A percentile compares a stretch with the other conserved stretches of the same genome.
Evolutionary conservation across 306 rosid species (phyloP).

Genomic region (Rubus idaeus): DNA sequence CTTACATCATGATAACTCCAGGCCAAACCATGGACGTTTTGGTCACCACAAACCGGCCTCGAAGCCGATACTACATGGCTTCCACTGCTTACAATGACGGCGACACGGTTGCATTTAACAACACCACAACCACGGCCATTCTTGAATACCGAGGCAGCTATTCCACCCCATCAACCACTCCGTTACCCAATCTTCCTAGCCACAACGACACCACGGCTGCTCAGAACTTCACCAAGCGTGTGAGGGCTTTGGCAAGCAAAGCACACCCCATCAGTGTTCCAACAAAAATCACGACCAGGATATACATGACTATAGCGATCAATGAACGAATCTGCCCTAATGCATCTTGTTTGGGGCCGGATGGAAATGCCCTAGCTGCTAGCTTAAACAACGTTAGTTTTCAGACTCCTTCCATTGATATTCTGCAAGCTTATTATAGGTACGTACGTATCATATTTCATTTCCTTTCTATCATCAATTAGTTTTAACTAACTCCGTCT

Average conservation of each 20-base stretch:
- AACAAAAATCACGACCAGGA: constrained; percentile 4
- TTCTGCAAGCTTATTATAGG: constrained; percentile 40
- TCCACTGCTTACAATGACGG: constrained; percentile 30
- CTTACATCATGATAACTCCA: constrained; percentile 41
- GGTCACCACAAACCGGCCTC: constrained; percentile 32
- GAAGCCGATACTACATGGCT: constrained; percentile 32
- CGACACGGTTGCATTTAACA: not conserved
- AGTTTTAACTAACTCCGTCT: no score
- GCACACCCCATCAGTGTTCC: constrained; percentile 37
- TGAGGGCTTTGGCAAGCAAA: constrained; percentile 33
- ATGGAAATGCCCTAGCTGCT: constrained; percentile 19
- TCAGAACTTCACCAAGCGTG: constrained; percentile 13
- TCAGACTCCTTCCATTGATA: constrained; percentile 14
- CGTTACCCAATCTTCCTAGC: constrained; percentile 27
- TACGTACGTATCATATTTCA: not conserved
- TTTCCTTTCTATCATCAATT: not conserved
- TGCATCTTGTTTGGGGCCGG: constrained; percentile 26
- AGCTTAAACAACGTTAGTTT: constrained; percentile 44
- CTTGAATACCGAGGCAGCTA: constrained; percentile 28
- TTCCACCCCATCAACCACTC: constrained; percentile 10
- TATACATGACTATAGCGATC: constrained; percentile 30
- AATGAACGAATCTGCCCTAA: constrained; percentile 28
- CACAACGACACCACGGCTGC: constrained; percentile 13
- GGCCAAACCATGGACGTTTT: constrained; percentile 55
- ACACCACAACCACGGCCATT: constrained; percentile 29